phyloP scores from a whole-genome alignment of 2,329 filamentous ascomycete genomes.

The Botryosphaeria dothidea region DNA sequence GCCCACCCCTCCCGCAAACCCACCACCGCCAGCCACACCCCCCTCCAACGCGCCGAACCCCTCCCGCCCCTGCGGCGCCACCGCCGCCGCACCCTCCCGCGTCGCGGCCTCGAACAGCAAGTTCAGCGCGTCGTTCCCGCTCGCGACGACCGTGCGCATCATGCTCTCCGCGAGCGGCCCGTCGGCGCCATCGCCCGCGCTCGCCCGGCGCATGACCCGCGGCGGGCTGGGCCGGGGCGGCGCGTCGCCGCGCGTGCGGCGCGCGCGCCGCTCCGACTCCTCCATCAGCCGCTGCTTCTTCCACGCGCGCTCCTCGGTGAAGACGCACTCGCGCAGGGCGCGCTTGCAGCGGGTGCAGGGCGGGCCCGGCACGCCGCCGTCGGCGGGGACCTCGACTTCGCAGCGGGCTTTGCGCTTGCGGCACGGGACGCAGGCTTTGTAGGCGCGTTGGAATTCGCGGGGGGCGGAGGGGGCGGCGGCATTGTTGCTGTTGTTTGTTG shows the following conservation, averaged over 20 bases:
- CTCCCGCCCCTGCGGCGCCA: not conserved
- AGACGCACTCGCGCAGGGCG: conserved; percentile 53
- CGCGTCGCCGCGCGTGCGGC: conserved; percentile 20
- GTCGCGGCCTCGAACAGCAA: conserved; percentile 54
- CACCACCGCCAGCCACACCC: not conserved
- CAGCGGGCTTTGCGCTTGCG: conserved; percentile 56
- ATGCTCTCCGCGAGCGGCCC: conserved; percentile 41
- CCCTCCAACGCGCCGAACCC: not conserved
- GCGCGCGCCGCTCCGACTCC: conserved; percentile 36
- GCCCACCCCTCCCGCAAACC: too few species aligned
- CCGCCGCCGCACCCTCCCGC: conserved; percentile 33
- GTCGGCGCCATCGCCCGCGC: conserved; percentile 21
- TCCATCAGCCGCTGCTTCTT: conserved; percentile 22
- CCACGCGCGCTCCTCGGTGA: conserved; percentile 42
- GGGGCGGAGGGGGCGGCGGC: not conserved
- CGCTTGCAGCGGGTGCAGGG: conserved; percentile 52
- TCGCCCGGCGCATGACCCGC: not conserved
- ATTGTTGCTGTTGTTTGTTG: not conserved
- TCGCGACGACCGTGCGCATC: conserved; percentile 53
- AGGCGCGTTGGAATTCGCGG: conserved; percentile 49
- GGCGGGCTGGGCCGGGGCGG: not conserved
- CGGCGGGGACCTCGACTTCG: conserved; percentile 42
- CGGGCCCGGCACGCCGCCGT: conserved; percentile 43
- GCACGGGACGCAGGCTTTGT: conserved; percentile 57
- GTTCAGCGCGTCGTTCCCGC: conserved; percentile 55